phyloP scores from a whole-genome alignment of 805 yeast genomes.

The Starmerella stellata region DNA sequence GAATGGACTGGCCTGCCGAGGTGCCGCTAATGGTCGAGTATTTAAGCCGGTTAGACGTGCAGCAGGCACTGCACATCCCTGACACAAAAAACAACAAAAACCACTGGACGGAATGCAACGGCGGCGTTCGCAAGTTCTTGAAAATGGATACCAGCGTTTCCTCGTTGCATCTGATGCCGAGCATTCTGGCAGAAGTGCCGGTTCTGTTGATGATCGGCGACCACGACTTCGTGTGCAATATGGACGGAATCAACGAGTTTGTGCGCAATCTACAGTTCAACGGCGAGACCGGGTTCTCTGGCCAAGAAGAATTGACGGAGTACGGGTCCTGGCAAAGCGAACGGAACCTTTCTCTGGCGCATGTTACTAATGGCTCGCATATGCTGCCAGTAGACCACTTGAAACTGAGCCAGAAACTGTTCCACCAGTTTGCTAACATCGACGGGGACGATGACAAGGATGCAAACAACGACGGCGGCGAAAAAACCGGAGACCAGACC shows the following conservation, averaged over 20 bases:
- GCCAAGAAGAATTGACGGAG: constrained; percentile 2
- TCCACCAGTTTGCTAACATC: constrained; percentile 30
- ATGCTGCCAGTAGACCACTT: constrained; percentile 73
- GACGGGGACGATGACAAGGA: background rate
- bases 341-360: constrained; percentile 58
- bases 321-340: constrained; percentile 23
- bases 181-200: constrained; percentile 37
- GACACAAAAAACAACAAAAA: constrained; percentile 10
- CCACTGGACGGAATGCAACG: constrained; percentile 65
- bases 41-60: constrained; percentile 31
- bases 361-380: constrained; percentile 63
- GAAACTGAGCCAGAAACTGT: constrained; percentile 21
- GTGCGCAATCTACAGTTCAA: constrained; percentile 49
- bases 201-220: constrained; percentile 72
- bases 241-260: constrained; percentile 50
- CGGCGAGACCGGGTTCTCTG: constrained; percentile 25
- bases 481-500: background rate
- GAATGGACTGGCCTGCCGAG: constrained; percentile 77
- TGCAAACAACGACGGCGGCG: background rate
- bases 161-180: constrained; percentile 49
- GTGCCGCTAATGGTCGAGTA: constrained; percentile 34
- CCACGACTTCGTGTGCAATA: constrained; percentile 75
- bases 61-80: constrained; percentile 32
- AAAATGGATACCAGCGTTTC: constrained; percentile 38
- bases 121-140: constrained; percentile 36